Percentiles rank a stretch among this genome's conserved stretches.
phyloP scores from a whole-genome alignment of 495 filamentous ascomycete genomes.

The Penicillium goetzii region DNA sequence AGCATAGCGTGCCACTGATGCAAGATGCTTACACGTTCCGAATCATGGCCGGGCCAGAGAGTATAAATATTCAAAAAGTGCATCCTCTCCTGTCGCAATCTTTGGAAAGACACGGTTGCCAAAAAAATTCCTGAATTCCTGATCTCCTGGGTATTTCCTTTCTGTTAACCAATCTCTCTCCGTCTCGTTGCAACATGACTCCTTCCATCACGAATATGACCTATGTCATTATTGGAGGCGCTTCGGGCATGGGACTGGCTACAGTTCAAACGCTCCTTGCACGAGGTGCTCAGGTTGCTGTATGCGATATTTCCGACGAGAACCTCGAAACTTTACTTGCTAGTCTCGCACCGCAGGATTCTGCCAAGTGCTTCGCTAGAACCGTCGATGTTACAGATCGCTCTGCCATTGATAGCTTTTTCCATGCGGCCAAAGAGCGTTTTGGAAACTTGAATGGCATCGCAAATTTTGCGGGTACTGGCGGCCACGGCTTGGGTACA shows the following conservation, averaged over 20 bases:
- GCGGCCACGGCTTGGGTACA: not conserved
- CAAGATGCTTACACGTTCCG: not conserved
- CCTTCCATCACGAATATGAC: constrained; percentile 14
- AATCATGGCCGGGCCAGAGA: not conserved
- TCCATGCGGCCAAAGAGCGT: not conserved
- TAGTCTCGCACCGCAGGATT: not conserved
- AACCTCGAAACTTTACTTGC: not conserved
- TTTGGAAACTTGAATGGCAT: not conserved
- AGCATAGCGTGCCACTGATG: not conserved
- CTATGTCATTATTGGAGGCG: not conserved
- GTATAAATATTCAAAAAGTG: not conserved
- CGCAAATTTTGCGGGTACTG: constrained; percentile 1
- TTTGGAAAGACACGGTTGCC: too few relatives aligned
- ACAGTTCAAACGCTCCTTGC: not conserved
- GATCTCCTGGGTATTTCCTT: too few relatives aligned
- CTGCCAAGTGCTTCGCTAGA: not conserved
- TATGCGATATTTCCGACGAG: not conserved
- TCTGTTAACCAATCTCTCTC: too few relatives aligned
- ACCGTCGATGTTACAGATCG: not conserved
- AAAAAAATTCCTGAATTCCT: too few relatives aligned
- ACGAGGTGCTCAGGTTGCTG: not conserved
- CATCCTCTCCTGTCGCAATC: too few relatives aligned
- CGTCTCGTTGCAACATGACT: not conserved
- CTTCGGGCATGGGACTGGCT: constrained; percentile 4
- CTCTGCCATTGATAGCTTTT: not conserved